Evolutionary conservation across 306 rosid genomes (phyloP).

Genomic region (Carpinus fangiana): DNA sequence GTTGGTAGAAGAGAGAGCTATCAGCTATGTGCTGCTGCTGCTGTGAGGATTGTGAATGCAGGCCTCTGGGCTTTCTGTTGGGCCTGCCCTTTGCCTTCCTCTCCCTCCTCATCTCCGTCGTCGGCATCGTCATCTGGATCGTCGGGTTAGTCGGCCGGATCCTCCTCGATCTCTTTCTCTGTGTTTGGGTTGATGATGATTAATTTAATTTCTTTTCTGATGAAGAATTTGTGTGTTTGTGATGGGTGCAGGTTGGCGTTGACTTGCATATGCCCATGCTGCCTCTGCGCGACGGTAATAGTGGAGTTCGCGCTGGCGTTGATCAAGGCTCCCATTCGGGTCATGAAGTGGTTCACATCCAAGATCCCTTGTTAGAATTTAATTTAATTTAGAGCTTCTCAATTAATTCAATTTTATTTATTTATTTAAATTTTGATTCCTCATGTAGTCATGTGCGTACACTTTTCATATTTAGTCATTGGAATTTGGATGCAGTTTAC

Average conservation of each 20-base stretch:
- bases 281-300: conserved; percentile 73
- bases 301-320: conserved; percentile 72
- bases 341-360: conserved; percentile 86
- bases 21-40: conserved; percentile 57
- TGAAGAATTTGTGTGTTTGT: neutral
- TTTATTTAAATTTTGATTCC: neutral
- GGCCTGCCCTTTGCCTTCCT: conserved; percentile 82
- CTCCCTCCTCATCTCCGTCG: conserved; percentile 55
- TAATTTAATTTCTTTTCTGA: neutral
- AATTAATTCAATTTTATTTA: neutral
- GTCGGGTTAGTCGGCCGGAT: conserved; percentile 47
- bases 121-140: conserved; percentile 66
- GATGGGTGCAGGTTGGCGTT: conserved; percentile 51
- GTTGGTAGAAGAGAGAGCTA: neutral
- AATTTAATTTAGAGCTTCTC: neutral
- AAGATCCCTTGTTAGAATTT: conserved; percentile 73
- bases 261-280: conserved; percentile 85
- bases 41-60: conserved; percentile 61
- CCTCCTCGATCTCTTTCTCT: neutral
- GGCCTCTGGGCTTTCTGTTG: conserved; percentile 70
- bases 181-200: neutral
- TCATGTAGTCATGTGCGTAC: neutral
- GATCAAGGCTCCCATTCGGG: conserved; percentile 67
- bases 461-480: no score
- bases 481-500: no score